These are phyloP conservation scores for Hyaloperonospora brassicae DNA, from an alignment of 352 stramenopile genomes.

Conservation along the genomic window DNA sequence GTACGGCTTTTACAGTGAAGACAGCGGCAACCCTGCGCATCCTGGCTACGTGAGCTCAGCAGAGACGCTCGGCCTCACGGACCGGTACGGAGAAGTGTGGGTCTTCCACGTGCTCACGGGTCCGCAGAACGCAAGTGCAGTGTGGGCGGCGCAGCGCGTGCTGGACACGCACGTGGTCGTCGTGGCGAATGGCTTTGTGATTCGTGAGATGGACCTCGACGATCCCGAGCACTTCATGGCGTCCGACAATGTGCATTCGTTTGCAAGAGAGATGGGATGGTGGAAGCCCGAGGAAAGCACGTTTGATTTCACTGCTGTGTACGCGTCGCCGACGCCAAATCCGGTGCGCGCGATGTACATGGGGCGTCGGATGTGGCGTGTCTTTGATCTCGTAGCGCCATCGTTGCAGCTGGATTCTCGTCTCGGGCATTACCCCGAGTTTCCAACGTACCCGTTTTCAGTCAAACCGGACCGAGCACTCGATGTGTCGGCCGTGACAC, in stretches of 20 bases:
- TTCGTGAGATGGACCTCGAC: slow-evolving; percentile 77
- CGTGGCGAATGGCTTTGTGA: slow-evolving; percentile 90
- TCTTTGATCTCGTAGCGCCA: slow-evolving; percentile 72
- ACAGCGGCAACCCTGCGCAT: slow-evolving; percentile 54
- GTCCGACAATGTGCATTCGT: slow-evolving; percentile 76
- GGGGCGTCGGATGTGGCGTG: slow-evolving; percentile 83
- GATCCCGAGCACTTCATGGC: slow-evolving; percentile 84
- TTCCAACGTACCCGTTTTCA: slow-evolving; percentile 85
- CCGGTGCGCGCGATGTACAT: slow-evolving; percentile 61
- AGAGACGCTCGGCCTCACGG: slow-evolving; percentile 82
- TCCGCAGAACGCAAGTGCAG: slow-evolving; percentile 68
- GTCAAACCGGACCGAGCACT: slow-evolving; percentile 51
- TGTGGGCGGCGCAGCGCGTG: slow-evolving; percentile 91
- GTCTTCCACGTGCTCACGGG: slow-evolving; percentile 93
- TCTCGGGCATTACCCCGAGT: slow-evolving; percentile 54
- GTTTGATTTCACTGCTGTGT: slow-evolving; percentile 72
- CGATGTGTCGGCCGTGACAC: slow-evolving; percentile 53
- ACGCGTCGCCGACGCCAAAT: slow-evolving; percentile 49
- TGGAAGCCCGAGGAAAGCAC: slow-evolving; percentile 44
- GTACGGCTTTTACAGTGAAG: slow-evolving; percentile 91
- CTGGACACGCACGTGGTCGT: slow-evolving; percentile 85
- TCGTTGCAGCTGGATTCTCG: slow-evolving; percentile 67
- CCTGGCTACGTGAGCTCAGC: slow-evolving; percentile 63
- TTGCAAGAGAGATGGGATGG: slow-evolving; percentile 82
- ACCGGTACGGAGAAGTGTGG: slow-evolving; percentile 87